Evolutionary conservation across 306 rosid species (phyloP), one percentile per base, ranked within the genome.

Genomic region (Vicia villosa): DNA sequence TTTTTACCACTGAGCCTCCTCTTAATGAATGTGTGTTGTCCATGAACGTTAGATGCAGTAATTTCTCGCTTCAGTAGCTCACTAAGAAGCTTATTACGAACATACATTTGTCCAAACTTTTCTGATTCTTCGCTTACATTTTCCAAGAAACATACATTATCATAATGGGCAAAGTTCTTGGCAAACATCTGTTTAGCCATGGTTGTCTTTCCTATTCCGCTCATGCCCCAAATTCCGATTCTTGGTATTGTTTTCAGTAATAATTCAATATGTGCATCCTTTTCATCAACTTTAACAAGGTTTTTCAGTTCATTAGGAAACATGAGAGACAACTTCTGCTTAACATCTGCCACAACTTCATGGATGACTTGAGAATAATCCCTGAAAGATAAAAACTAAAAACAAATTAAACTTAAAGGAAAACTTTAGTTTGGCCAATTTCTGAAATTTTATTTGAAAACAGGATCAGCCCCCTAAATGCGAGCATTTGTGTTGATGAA

Each of bases 211-310:
- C 77, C 77, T 19, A 34, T 72, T 0, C 77, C 69, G 1, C 74
- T 60, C 72, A 79, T 79, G 15, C 84, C 84, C 69, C 77, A 80
- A 22, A 80, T 64, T 22, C 84, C 84, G 57, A 80, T 45, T 15
- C 24, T 56, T 11, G 49, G 17, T 12, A 1, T 14, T 0, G 1
- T 12, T 61, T 61, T 2, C 12, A 66, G 14, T 1, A 68, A 24
- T 9, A 2, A 30, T 15, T 68, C 75, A n/a, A 72, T 45, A 12
- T 4, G 0, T 9, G 15, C 8, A 8, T 1, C 4, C 0, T 16
- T 54, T 24, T 64, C 28, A 1, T 70, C 61, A 24, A 36, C 41
- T 56, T 60, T 73, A 42, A 77, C 14, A 21, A 30, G 10, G 38
- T 7, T 34, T 0, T 34, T 34, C 38, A 34, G 38, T 34, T 34